Evolutionary conservation across 2,329 filamentous ascomycete species (phyloP).

Genomic region (Trichoderma endophyticum): DNA sequence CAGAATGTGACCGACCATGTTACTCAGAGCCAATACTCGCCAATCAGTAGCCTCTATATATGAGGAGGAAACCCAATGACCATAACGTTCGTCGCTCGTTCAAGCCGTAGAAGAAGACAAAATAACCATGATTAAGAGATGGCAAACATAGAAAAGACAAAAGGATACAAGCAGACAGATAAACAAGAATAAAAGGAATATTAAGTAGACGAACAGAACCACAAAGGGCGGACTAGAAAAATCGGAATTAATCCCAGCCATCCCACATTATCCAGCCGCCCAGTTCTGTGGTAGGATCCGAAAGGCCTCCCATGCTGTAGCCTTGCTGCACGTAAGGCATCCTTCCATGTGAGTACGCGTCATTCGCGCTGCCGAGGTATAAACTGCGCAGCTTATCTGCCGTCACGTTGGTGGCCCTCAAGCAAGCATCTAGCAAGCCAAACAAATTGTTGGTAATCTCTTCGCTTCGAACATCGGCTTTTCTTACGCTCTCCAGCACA

Average conservation of each 20-base stretch:
- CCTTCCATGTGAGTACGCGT: conserved; percentile 30
- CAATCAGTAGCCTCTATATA: background rate
- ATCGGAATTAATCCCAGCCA: conserved; percentile 34
- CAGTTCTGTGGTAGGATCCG: conserved; percentile 29
- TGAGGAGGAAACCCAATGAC: background rate
- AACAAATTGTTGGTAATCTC: conserved; percentile 42
- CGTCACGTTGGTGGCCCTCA: conserved; percentile 43
- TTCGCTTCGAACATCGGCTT: conserved; percentile 40
- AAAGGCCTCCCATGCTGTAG: conserved; percentile 26
- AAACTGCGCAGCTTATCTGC: conserved; percentile 34
- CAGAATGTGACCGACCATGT: background rate
- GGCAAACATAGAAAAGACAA: background rate
- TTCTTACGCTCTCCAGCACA: conserved; percentile 46
- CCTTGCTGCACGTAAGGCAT: conserved; percentile 32
- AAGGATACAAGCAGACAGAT: background rate
- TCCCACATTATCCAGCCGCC: conserved; percentile 41
- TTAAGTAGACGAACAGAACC: background rate
- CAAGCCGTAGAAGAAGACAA: background rate
- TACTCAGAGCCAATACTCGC: background rate
- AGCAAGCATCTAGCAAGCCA: conserved; percentile 43
- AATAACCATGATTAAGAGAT: background rate
- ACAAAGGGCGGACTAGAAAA: background rate
- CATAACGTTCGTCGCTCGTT: background rate
- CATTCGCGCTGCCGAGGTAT: conserved; percentile 20
- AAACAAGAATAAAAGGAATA: background rate